Evolutionary conservation across 345 rosid genomes (phyloP).

Genomic region (Corchorus capsularis): DNA sequence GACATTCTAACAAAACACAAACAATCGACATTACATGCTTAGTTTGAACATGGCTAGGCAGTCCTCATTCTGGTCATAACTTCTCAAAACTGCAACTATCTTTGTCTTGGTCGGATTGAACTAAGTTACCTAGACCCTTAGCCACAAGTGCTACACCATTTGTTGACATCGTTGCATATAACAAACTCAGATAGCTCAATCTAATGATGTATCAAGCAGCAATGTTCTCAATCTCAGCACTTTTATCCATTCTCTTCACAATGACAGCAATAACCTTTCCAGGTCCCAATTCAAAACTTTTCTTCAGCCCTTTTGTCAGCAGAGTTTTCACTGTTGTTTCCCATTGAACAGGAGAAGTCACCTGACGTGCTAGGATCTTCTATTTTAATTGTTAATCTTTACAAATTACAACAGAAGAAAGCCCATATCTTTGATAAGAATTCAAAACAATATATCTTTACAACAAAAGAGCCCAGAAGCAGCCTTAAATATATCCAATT

Average conservation of each 20-base stretch:
- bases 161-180: neutral
- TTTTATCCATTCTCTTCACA: slow-evolving; percentile 84
- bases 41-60: neutral
- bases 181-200: neutral
- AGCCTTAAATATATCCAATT: too few species aligned
- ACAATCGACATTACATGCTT: neutral
- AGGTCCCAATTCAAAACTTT: slow-evolving; percentile 91
- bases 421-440: too few species aligned
- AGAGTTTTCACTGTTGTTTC: slow-evolving; percentile 89
- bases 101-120: neutral
- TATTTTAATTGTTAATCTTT: too few species aligned
- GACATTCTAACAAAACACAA: neutral
- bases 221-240: slow-evolving; percentile 69
- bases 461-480: too few species aligned
- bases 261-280: slow-evolving; percentile 99
- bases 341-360: slow-evolving; percentile 99
- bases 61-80: neutral
- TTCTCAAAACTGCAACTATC: neutral
- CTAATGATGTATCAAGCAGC: slow-evolving; percentile 48
- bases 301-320: slow-evolving; percentile 66
- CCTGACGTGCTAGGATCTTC: too few species aligned
- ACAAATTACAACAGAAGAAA: too few species aligned
- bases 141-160: neutral
- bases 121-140: neutral
- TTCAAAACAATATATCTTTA: too few species aligned